Percentiles rank a stretch among this genome's conserved stretches.
Evolutionary conservation across 805 yeast genomes (phyloP).

Genomic region (Monosporozyma servazzii): DNA sequence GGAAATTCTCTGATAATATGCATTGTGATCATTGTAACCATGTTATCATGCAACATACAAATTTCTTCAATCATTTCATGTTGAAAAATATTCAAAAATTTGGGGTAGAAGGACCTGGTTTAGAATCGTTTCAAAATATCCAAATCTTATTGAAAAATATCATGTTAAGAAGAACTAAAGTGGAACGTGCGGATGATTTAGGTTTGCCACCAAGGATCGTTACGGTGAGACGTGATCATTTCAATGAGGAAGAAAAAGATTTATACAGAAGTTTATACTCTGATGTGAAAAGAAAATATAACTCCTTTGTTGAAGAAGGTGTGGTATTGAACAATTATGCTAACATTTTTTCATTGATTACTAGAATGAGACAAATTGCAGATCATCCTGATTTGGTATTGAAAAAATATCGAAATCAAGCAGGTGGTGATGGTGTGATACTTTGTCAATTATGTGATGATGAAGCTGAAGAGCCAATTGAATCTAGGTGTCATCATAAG

Average conservation of each 20-base stretch:
- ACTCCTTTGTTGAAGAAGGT: constrained; percentile 90
- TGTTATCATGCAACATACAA: constrained; percentile 89
- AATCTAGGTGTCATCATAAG: constrained; percentile 85
- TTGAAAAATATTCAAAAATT: constrained; percentile 84
- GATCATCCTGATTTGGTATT: constrained; percentile 96
- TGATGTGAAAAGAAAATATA: constrained; percentile 79
- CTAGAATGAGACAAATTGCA: constrained; percentile 95
- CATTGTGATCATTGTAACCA: constrained; percentile 85
- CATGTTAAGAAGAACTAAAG: constrained; percentile 89
- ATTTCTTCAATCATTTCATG: constrained; percentile 92
- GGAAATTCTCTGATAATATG: constrained; percentile 79
- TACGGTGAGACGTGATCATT: constrained; percentile 74
- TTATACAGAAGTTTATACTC: constrained; percentile 79
- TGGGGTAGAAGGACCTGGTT: constrained; percentile 77
- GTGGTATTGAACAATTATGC: constrained; percentile 95
- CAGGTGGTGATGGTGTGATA: constrained; percentile 36
- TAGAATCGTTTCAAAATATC: constrained; percentile 65
- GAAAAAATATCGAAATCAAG: constrained; percentile 46
- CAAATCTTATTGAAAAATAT: constrained; percentile 66
- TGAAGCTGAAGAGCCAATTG: constrained; percentile 96
- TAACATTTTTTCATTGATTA: constrained; percentile 88
- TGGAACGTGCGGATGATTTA: constrained; percentile 93
- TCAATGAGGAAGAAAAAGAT: constrained; percentile 93
- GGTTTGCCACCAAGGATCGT: constrained; percentile 96
- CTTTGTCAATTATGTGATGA: constrained; percentile 94